Evolutionary conservation across 371 early-diverging fungal species (phyloP).

Genomic region (Mortierella sp.): DNA sequence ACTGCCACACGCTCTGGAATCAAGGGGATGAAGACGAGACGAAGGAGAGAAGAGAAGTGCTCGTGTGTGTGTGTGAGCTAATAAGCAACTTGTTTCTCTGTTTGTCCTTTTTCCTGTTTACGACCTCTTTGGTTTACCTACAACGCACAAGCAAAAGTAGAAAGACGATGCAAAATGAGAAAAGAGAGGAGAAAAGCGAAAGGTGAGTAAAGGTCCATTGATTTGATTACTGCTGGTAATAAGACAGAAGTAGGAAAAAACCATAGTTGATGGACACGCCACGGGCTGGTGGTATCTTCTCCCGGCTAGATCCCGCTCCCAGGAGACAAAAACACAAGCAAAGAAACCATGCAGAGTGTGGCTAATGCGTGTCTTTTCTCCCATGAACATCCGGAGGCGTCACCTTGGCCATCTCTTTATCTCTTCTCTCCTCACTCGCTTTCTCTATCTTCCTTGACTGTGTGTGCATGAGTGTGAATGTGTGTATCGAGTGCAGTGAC

Average conservation of each 20-base stretch:
- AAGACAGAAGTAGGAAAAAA: neutral
- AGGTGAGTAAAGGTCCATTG: neutral
- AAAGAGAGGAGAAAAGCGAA: neutral
- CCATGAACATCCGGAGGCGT: neutral
- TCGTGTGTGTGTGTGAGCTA: neutral
- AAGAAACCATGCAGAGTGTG: too few relatives aligned
- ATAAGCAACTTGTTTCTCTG: neutral
- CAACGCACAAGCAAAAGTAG: neutral
- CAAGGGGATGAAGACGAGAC: neutral
- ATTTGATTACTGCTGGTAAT: neutral
- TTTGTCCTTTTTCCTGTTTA: neutral
- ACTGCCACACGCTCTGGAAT: conserved; percentile 12
- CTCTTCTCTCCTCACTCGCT: neutral
- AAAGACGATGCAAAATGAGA: neutral
- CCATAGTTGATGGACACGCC: neutral
- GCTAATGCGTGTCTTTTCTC: neutral
- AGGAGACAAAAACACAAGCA: neutral
- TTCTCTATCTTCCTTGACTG: neutral
- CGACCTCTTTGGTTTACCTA: conserved; percentile 23
- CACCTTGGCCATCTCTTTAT: neutral
- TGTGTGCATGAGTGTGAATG: neutral
- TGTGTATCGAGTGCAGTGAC: neutral
- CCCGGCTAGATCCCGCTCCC: conserved; percentile 2
- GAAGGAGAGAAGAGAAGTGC: neutral
- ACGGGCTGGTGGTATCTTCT: neutral